Percentiles rank a stretch among this genome's conserved stretches.
These are phyloP conservation scores for Pyrrhoderma noxium DNA, from an alignment of 1,284 basidiomycete species.

Conservation along the genomic window DNA sequence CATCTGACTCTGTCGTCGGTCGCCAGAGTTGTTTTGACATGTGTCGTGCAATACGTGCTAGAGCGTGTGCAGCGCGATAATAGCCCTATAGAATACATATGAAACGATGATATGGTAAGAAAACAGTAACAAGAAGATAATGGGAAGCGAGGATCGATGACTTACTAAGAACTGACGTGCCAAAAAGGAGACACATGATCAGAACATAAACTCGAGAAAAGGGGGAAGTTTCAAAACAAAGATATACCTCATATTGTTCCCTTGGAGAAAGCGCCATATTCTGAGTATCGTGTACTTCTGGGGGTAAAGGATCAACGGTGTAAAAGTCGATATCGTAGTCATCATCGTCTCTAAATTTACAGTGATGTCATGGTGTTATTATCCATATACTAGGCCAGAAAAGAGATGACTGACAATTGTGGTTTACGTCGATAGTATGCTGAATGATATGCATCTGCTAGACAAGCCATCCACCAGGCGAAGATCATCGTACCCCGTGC, in stretches of 20 bases:
- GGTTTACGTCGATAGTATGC: slow-evolving; percentile 58
- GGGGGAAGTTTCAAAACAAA: slow-evolving; percentile 7
- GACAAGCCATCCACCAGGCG: slow-evolving; percentile 70
- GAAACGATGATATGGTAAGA: background rate
- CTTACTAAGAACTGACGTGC: slow-evolving; percentile 33
- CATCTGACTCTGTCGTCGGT: slow-evolving; percentile 65
- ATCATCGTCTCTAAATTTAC: slow-evolving; percentile 41
- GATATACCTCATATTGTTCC: slow-evolving; percentile 63
- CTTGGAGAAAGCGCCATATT: slow-evolving; percentile 51
- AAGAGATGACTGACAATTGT: slow-evolving; percentile 58
- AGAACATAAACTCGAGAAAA: slow-evolving; percentile 11
- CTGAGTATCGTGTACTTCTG: slow-evolving; percentile 42
- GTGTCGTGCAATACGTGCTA: slow-evolving; percentile 72
- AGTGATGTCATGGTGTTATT: too few species aligned
- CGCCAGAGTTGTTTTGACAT: slow-evolving; percentile 76
- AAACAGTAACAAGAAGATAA: slow-evolving; percentile 9
- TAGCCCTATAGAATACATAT: slow-evolving; percentile 46
- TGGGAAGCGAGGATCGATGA: slow-evolving; percentile 27
- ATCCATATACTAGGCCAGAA: slow-evolving; percentile 37
- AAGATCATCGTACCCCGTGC: slow-evolving; percentile 75
- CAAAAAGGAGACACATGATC: slow-evolving; percentile 8
- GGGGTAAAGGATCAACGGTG: slow-evolving; percentile 53
- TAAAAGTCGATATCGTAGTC: slow-evolving; percentile 76
- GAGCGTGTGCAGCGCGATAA: slow-evolving; percentile 69
- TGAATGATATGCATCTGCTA: slow-evolving; percentile 51